These are phyloP conservation scores for Corchorus olitorius DNA, from an alignment of 345 rosid genomes.

Conservation along the genomic window DNA sequence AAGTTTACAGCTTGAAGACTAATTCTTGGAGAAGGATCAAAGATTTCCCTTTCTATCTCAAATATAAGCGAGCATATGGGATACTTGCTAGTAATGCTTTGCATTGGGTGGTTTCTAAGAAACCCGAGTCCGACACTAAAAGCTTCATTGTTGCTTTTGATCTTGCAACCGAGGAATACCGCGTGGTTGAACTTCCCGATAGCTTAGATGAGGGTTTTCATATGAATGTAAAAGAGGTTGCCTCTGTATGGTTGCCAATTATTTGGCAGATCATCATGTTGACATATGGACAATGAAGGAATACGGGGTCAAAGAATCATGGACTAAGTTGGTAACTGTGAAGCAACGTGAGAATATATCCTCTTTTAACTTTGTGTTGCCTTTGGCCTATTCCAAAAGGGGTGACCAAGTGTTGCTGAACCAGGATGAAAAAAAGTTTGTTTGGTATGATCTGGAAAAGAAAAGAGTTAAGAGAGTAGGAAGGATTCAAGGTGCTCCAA, in stretches of 20 bases:
- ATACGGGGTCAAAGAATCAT: conserved; percentile 10
- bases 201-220: neutral
- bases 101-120: conserved; percentile 41
- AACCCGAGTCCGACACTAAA: conserved; percentile 36
- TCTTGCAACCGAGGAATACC: neutral
- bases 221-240: conserved; percentile 37
- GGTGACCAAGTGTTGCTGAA: conserved; percentile 8
- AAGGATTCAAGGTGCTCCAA: neutral
- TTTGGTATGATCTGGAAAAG: neutral
- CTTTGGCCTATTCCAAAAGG: conserved; percentile 7
- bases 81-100: conserved; percentile 34
- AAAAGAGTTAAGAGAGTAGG: neutral
- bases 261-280: neutral
- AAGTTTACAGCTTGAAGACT: conserved; percentile 32
- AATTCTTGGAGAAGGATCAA: conserved; percentile 32
- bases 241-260: conserved; percentile 28
- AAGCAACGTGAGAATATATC: neutral
- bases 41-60: conserved; percentile 35
- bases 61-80: conserved; percentile 34
- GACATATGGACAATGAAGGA: conserved; percentile 18
- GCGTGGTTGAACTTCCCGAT: conserved; percentile 29
- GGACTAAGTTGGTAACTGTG: neutral
- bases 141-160: neutral
- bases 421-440: neutral
- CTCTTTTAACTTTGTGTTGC: neutral